Evolutionary conservation across 2,329 filamentous ascomycete genomes (phyloP), one percentile per base, ranked within the genome.

Genomic region (Fusarium xyrophilum): DNA sequence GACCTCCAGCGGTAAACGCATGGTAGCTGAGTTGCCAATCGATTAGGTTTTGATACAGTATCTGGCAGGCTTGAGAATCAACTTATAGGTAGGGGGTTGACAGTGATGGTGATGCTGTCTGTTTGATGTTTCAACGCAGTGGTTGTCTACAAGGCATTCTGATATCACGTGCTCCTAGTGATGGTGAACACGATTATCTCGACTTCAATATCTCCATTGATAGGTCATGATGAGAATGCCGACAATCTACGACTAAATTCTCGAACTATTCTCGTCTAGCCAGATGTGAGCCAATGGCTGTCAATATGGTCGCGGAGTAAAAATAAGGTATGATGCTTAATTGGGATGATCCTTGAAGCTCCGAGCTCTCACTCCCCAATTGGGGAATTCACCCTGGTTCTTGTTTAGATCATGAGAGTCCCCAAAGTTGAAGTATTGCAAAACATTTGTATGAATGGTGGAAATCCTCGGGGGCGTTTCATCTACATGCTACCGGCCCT

Each of bases 401-500:
- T 59, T 39, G 42, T 30, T 58, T 35, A 19, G 35, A 57, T 46
- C 44, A 58, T 53, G 28, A n/a, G 5, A 44, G 11, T 33, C 50
- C 44, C 63, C 50, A 68, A 70, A 61, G 27, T 48, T 19, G 44
- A 36, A 30, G 7, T 12, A 27, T 30, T 48, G 5, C 23, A 48
- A 33, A 36, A 53, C n/a, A 38, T 35, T 58, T 27, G 47, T 61
- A 61, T 68, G 52, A 68, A 66, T 64, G 71, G 69, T 70, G 71
- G 71, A 55, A 65, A 70, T 69, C 56, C 44, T 59, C 40, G 39
- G 35, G 19, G 30, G 25, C 12, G 57, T 56, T 70, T 65, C 56
- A 68, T 62, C 48, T 58, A 38, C 5, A 56, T 42, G 36, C 40
- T 60, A 19, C 46, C 33, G 55, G 52, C 50, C 63, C 32, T 47